Base-by-base conservation (phyloP, 2,329 filamentous ascomycete genomes). In the Alternaria longipes region DNA sequence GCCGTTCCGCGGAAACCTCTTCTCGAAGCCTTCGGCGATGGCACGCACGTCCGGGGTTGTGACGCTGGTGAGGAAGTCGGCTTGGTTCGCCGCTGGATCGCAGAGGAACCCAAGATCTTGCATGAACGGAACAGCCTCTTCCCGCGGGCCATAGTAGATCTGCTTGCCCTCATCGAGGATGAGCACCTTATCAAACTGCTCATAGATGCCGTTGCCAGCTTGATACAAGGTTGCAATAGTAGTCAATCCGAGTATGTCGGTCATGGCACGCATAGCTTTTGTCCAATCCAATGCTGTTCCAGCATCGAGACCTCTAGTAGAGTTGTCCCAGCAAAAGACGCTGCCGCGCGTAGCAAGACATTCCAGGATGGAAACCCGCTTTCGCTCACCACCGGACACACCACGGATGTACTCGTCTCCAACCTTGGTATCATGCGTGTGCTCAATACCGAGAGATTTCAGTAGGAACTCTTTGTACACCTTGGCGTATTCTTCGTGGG, bases 161-260 rank as follows among this genome's bases (percentile, higher is more conserved):
- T 93, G 86, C 0, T 89, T 85, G 3, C 91, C 91, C 69, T 93
- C 89, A 68, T 93, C 92, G 0, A 94, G 80, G 0, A 94, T 87
- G 0, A 89, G 83, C 0, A 87, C 86, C 71, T 93, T 93, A 78
- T 94, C 90, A 68, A 94, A 94, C 6, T 68, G 60, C 55, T 89
- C 84, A 68, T 87, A 89, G 36, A 88, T 80, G 1, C 76, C 77
- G 46, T 83, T 79, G 34, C 74, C 74, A 11, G 81, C 80, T 60
- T 83, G 81, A 65, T 89, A 89, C 22, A 89, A 83, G 0, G 86
- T 85, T n/a, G 87, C 84, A n/a, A 83, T 81, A 47, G 84, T 83
- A 4, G 84, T 80, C 4, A 79, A 79, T 14, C 83, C 82, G 12
- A 79, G 76, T 16, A 85, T 73, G 46, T 86, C 81, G 4, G 86